Base-by-base conservation (phyloP, 768 basidiomycete genomes). In the Lentinus brumalis region DNA sequence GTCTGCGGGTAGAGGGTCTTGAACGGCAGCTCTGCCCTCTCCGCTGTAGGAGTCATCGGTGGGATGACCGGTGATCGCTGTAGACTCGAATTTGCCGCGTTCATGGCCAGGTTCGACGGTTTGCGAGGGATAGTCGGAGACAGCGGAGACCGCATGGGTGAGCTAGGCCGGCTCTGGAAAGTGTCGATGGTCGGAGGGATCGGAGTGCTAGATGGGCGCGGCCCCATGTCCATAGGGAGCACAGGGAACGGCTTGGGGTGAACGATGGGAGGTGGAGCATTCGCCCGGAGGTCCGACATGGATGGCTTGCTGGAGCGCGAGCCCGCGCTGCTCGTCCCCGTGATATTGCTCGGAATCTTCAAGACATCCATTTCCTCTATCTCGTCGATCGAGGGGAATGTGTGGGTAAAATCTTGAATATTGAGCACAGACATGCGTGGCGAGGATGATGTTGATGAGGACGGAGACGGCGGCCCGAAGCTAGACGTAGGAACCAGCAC, bases 321-420 rank as follows among this genome's bases (percentile, higher is more conserved):
- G 30, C 69, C 63, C 18, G 74, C 31, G 69, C 57, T 50, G 66
- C 62, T 46, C 42, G 69, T 16, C 30, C 76, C 79, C 0, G 79
- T 80, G 16, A 82, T 81, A 15, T 82, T 77, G 8, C 84, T 77
- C 31, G 83, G 83, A 39, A 86, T 75, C 46, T 73, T 75, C 63
- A 83, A 76, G 7, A 72, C 71, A 12, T 80, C 77, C 56, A 77
- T 74, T 69, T 86, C 86, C 61, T 91, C 85, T 31, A 92, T 74
- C 69, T 92, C 89, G 67, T 89, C 85, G 66, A 93, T 89, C 9
- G 90, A 82, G 0, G 91, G 91, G 63, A 92, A 93, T n/a, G 81
- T 72, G 51, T 83, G 81, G 5, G 81, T 74, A 67, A 91, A 91
- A 38, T 85, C 86, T 8, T 81, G 76, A n/a, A 86, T 63, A 41